phyloP scores from a whole-genome alignment of 1,284 basidiomycete species.

The Cutaneotrichosporon daszewskae region DNA sequence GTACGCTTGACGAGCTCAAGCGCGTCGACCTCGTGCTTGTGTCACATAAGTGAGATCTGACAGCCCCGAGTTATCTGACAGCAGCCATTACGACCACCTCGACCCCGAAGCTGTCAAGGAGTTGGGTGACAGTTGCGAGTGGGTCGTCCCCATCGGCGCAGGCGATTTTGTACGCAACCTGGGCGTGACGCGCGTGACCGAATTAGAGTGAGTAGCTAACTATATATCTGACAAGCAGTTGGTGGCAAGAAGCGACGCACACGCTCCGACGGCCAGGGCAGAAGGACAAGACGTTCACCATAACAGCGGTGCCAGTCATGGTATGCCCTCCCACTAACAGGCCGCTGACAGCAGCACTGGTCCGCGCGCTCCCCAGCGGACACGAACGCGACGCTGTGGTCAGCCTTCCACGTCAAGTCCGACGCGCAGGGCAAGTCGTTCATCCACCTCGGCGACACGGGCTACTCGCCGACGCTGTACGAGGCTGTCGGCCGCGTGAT shows the following conservation, averaged over 20 bases:
- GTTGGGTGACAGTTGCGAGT: constrained; percentile 42
- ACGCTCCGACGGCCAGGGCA: constrained; percentile 22
- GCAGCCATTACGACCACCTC: constrained; percentile 46
- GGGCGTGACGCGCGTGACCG: constrained; percentile 42
- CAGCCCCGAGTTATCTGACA: not conserved
- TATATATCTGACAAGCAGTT: constrained; percentile 22
- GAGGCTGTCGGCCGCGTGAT: constrained; percentile 47
- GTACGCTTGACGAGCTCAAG: constrained; percentile 45
- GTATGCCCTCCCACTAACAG: not conserved
- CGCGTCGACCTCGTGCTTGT: constrained; percentile 49
- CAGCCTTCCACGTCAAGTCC: constrained; percentile 45
- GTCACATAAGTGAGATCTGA: constrained; percentile 47
- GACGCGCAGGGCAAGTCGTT: constrained; percentile 30
- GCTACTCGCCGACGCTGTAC: constrained; percentile 48
- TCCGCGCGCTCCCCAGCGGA: constrained; percentile 49
- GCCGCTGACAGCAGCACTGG: constrained; percentile 44
- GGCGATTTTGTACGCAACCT: constrained; percentile 35
- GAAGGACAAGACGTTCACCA: constrained; percentile 30
- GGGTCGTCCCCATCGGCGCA: constrained; percentile 43
- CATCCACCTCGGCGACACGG: constrained; percentile 49
- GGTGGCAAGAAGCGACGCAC: constrained; percentile 43
- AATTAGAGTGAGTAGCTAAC: constrained; percentile 39
- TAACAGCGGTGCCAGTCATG: constrained; percentile 43
- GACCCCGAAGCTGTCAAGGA: constrained; percentile 42
- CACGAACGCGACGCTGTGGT: constrained; percentile 51